Evolutionary conservation across 2,329 filamentous ascomycete species (phyloP).

Genomic region (Fusarium nelsonii): DNA sequence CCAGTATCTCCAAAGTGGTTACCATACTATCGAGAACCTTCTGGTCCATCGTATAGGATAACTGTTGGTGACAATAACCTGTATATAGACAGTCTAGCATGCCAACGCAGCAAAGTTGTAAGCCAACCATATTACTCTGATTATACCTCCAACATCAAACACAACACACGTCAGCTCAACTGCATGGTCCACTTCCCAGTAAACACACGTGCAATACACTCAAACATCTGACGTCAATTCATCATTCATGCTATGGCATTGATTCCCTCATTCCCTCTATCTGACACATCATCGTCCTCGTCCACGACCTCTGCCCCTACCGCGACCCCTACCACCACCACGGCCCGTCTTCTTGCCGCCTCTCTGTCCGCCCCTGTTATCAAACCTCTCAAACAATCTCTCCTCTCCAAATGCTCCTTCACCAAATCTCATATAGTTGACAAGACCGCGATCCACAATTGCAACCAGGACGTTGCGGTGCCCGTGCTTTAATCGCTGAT

Average conservation of each 20-base stretch:
- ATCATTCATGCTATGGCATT: constrained; percentile 26
- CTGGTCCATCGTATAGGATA: not conserved
- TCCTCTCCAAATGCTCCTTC: constrained; percentile 86
- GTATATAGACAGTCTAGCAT: not conserved
- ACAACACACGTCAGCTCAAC: constrained; percentile 21
- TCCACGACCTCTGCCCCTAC: constrained; percentile 47
- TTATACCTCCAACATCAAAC: not conserved
- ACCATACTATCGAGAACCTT: not conserved
- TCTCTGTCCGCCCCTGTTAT: constrained; percentile 55
- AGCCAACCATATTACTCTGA: constrained; percentile 8
- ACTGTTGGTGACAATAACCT: not conserved
- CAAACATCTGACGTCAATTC: constrained; percentile 12
- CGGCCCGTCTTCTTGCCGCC: constrained; percentile 59
- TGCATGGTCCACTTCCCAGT: constrained; percentile 3
- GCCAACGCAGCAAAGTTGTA: not conserved
- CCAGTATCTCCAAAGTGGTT: too few species aligned
- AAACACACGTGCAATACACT: not conserved
- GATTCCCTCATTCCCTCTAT: constrained; percentile 26
- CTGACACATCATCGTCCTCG: constrained; percentile 38
- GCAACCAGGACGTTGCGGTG: constrained; percentile 86
- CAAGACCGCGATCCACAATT: constrained; percentile 88
- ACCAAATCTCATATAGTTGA: constrained; percentile 85
- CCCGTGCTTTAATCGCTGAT: constrained; percentile 85
- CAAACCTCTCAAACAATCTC: constrained; percentile 73
- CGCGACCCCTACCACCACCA: constrained; percentile 52